These are phyloP conservation scores for Akebia trifoliata DNA, from an alignment of 164 flowering plant species.

Conservation along the genomic window DNA sequence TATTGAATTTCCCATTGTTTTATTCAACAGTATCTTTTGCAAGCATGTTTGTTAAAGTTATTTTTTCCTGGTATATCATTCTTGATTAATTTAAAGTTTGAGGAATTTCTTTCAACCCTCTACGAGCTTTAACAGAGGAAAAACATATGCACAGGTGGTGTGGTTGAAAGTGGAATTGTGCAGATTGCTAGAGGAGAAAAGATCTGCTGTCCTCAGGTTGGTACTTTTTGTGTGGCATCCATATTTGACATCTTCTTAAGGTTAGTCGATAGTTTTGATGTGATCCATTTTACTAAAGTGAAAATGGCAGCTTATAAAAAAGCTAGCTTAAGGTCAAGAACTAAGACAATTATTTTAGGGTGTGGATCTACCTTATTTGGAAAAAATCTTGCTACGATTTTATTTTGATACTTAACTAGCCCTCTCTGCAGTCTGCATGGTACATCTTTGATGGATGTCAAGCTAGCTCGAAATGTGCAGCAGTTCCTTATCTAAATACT, in stretches of 20 bases:
- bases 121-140: not conserved
- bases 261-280: not conserved
- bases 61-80: too few species aligned
- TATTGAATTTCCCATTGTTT: not conserved
- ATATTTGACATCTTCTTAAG: not conserved
- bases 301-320: too few species aligned
- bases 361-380: not conserved
- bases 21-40: too few species aligned
- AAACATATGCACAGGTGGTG: slow-evolving; percentile 51
- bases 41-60: too few species aligned
- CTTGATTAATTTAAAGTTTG: too few species aligned
- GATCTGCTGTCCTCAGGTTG: slow-evolving; percentile 65
- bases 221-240: slow-evolving; percentile 9
- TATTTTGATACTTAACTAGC: not conserved
- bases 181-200: slow-evolving; percentile 82
- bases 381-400: slow-evolving; percentile 1
- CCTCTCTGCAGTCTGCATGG: not conserved
- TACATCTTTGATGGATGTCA: not conserved
- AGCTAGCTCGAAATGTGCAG: not conserved
- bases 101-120: not conserved
- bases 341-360: not conserved
- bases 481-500: not conserved
- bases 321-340: too few species aligned
- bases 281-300: not conserved
- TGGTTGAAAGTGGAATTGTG: slow-evolving; percentile 87